A percentile compares a stretch with the other conserved stretches of the same genome.
phyloP scores from a whole-genome alignment of 148 eudicot genomes.

The Nyssa sinensis region DNA sequence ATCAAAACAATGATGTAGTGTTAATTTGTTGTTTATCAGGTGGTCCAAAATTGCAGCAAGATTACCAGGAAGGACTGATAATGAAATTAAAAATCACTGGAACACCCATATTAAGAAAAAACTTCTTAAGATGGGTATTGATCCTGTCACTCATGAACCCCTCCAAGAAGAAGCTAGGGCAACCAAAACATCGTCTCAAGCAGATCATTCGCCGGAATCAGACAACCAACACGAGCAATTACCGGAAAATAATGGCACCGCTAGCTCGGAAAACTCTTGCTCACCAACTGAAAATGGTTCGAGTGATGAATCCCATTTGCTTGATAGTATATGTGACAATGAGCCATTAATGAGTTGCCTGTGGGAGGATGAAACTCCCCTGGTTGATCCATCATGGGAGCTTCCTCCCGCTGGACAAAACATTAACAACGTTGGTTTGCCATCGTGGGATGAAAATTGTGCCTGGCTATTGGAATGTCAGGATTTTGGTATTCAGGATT shows the following conservation, averaged over 20 bases:
- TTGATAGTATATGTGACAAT: constrained; percentile 37
- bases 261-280: constrained; percentile 19
- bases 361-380: constrained; percentile 36
- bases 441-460: constrained; percentile 42
- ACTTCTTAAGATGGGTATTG: constrained; percentile 90
- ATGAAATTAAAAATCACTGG: constrained; percentile 96
- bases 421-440: constrained; percentile 6
- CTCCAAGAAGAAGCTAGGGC: constrained; percentile 35
- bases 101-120: constrained; percentile 95
- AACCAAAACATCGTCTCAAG: constrained; percentile 5
- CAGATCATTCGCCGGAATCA: constrained; percentile 1
- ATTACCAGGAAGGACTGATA: constrained; percentile 92
- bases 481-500: constrained; percentile 76
- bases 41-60: constrained; percentile 95
- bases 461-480: constrained; percentile 65
- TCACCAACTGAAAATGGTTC: constrained; percentile 44
- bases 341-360: constrained; percentile 52
- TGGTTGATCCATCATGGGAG: constrained; percentile 38
- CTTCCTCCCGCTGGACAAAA: constrained; percentile 30
- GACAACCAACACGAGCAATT: background rate
- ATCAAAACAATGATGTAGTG: background rate
- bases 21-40: constrained; percentile 42
- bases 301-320: constrained; percentile 23
- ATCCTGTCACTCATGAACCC: constrained; percentile 84
- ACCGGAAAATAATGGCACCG: background rate